These are phyloP conservation scores for Dactylorhiza incarnata DNA, from an alignment of 106 monocot genomes.

Conservation along the genomic window DNA sequence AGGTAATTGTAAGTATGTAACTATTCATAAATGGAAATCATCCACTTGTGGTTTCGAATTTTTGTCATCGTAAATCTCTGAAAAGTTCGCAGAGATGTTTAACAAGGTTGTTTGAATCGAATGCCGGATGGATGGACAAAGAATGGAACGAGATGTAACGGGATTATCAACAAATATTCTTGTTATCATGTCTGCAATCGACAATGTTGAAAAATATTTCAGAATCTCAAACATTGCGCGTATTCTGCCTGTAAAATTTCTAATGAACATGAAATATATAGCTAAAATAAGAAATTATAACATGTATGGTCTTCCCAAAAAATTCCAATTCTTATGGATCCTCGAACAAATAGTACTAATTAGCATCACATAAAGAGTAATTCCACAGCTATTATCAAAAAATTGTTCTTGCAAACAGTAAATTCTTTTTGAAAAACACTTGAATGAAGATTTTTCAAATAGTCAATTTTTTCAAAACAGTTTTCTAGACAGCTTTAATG, in stretches of 20 bases:
- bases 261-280: not conserved
- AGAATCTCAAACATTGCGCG: not conserved
- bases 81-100: not conserved
- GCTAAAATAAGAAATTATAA: not conserved
- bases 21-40: not conserved
- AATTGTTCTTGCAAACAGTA: no score
- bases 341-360: constrained; percentile 10
- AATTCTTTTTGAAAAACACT: no score
- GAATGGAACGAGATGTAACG: constrained; percentile 13
- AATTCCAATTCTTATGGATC: constrained; percentile 5
- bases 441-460: no score
- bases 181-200: no score
- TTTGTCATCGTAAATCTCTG: constrained; percentile 17
- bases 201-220: not conserved
- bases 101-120: not conserved
- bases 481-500: no score
- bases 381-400: not conserved
- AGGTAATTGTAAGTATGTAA: no score
- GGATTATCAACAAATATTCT: constrained; percentile 79
- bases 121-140: not conserved
- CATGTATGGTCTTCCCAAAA: constrained; percentile 4
- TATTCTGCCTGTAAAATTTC: not conserved
- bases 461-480: no score
- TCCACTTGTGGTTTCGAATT: constrained; percentile 17
- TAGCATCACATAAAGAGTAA: constrained; percentile 14